Evolutionary conservation across 2,329 filamentous ascomycete genomes (phyloP).

Genomic region (Fusarium gaditjirri): DNA sequence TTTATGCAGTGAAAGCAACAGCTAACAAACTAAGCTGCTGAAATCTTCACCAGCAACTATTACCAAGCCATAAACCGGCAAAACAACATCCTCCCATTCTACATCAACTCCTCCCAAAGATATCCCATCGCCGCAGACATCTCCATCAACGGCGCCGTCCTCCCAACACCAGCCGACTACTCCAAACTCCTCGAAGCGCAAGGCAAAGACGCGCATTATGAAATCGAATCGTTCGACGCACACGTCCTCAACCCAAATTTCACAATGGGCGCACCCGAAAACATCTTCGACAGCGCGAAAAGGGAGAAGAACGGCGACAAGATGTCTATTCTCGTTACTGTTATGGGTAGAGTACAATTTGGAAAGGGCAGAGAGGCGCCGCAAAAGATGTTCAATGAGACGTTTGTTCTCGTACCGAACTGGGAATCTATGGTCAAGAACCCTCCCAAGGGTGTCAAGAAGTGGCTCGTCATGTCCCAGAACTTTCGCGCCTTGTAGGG

Average conservation of each 20-base stretch:
- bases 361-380: slow-evolving; percentile 70
- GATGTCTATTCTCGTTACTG: slow-evolving; percentile 77
- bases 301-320: slow-evolving; percentile 63
- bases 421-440: slow-evolving; percentile 67
- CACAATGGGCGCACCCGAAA: slow-evolving; percentile 64
- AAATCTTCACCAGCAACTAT: slow-evolving; percentile 77
- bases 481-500: slow-evolving; percentile 70
- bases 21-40: slow-evolving; percentile 65
- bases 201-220: slow-evolving; percentile 69
- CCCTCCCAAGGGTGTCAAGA: slow-evolving; percentile 62
- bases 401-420: slow-evolving; percentile 83
- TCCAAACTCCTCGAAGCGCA: slow-evolving; percentile 75
- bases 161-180: slow-evolving; percentile 72
- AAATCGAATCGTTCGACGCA: slow-evolving; percentile 79
- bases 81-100: slow-evolving; percentile 72
- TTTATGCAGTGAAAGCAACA: background rate
- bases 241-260: slow-evolving; percentile 80
- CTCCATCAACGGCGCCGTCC: slow-evolving; percentile 79
- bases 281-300: slow-evolving; percentile 53
- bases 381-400: slow-evolving; percentile 80
- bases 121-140: slow-evolving; percentile 73
- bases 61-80: slow-evolving; percentile 79
- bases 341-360: slow-evolving; percentile 78
- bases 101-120: slow-evolving; percentile 68
- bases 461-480: slow-evolving; percentile 77